Evolutionary conservation across 257 asterid genomes (phyloP).

Genomic region (Scutellaria baicalensis): DNA sequence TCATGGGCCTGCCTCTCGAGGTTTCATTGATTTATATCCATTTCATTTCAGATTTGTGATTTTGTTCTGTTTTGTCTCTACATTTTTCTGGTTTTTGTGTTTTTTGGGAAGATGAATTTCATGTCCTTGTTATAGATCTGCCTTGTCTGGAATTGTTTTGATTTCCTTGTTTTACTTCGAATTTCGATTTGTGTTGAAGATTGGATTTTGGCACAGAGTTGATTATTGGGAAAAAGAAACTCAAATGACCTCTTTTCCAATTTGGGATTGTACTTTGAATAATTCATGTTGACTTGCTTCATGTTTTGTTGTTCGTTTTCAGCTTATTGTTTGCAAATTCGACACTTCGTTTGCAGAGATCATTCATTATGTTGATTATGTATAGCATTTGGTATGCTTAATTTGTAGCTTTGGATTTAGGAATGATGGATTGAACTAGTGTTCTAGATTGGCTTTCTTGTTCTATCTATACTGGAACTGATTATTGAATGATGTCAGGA

Average conservation of each 20-base stretch:
- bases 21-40: slow-evolving; percentile 10
- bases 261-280: not conserved
- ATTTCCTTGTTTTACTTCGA: not conserved
- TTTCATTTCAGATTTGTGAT: not conserved
- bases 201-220: not conserved
- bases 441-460: not conserved
- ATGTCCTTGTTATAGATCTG: not conserved
- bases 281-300: not conserved
- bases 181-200: not conserved
- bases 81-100: not conserved
- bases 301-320: not conserved
- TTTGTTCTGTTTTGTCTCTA: not conserved
- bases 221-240: not conserved
- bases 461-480: not conserved
- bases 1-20: slow-evolving; percentile 94
- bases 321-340: not conserved
- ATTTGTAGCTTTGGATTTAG: not conserved
- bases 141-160: slow-evolving; percentile 1
- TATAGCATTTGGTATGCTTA: not conserved
- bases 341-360: not conserved
- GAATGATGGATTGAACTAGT: not conserved
- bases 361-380: not conserved
- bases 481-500: slow-evolving; percentile 37
- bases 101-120: not conserved
- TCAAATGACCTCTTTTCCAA: not conserved